These are phyloP conservation scores for Mollisia scopiformis DNA, from an alignment of 2,329 filamentous ascomycete species.

Conservation along the genomic window DNA sequence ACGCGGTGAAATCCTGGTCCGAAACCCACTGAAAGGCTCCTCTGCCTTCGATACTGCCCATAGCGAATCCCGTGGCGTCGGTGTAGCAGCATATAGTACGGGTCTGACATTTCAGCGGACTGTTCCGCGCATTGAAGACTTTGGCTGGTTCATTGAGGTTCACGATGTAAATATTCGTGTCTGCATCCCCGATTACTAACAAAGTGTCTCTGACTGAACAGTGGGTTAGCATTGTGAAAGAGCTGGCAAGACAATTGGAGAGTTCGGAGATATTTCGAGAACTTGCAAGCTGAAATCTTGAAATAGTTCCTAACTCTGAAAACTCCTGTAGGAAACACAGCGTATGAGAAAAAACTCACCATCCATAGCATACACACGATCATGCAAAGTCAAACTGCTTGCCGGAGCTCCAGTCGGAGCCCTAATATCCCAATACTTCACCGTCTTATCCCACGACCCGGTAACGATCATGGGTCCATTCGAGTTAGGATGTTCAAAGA, in stretches of 20 bases:
- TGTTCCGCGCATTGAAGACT: conserved; percentile 92
- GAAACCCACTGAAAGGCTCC: conserved; percentile 48
- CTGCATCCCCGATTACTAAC: conserved; percentile 86
- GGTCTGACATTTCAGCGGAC: conserved; percentile 95
- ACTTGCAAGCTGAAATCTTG: too few species aligned
- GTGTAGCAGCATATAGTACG: conserved; percentile 90
- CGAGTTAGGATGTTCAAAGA: conserved; percentile 66
- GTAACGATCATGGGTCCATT: conserved; percentile 83
- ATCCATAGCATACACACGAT: conserved; percentile 88
- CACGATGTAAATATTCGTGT: conserved; percentile 90
- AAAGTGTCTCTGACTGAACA: conserved; percentile 86
- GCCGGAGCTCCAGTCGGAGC: conserved; percentile 45
- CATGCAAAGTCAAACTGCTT: conserved; percentile 66
- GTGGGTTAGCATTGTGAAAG: conserved; percentile 68
- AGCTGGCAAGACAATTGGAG: too few species aligned
- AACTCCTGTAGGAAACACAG: too few species aligned
- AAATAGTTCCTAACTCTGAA: too few species aligned
- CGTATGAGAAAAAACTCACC: too few species aligned
- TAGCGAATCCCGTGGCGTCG: conserved; percentile 84
- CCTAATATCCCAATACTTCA: conserved; percentile 84
- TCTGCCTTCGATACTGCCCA: conserved; percentile 91
- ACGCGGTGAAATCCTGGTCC: neutral
- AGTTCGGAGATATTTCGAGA: too few species aligned
- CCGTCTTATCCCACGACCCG: conserved; percentile 85
- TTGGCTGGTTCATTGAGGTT: conserved; percentile 83